Evolutionary conservation across 148 eudicot genomes (phyloP).

Genomic region (Diospyros lotus): DNA sequence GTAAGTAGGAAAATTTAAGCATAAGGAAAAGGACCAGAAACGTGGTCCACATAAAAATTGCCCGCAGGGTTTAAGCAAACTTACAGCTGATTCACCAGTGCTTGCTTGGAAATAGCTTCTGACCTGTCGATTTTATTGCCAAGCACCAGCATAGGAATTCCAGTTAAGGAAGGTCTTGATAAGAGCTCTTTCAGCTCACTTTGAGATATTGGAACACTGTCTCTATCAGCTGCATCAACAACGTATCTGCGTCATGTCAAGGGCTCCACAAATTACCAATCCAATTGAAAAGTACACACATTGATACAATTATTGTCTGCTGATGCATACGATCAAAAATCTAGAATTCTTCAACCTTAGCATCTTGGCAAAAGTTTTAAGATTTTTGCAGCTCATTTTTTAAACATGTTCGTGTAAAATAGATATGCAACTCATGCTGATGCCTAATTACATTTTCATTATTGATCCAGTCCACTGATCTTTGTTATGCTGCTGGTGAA

Average conservation of each 20-base stretch:
- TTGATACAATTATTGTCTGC: too few relatives aligned
- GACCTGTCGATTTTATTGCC: constrained; percentile 92
- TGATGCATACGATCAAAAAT: too few relatives aligned
- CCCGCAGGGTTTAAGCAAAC: constrained; percentile 15
- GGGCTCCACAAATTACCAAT: neutral
- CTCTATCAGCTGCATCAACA: constrained; percentile 92
- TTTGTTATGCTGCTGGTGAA: too few relatives aligned
- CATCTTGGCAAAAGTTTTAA: too few relatives aligned
- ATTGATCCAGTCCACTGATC: too few relatives aligned
- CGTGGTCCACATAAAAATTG: neutral
- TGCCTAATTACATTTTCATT: too few relatives aligned
- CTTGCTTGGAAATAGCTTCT: constrained; percentile 74
- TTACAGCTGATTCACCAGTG: constrained; percentile 79
- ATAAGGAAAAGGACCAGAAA: neutral
- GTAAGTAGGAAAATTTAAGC: neutral
- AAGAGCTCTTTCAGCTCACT: constrained; percentile 79
- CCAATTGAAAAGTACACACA: neutral
- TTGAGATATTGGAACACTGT: constrained; percentile 66
- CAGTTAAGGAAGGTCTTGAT: constrained; percentile 60
- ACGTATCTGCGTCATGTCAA: constrained; percentile 53
- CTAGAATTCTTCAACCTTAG: too few relatives aligned
- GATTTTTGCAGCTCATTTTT: too few relatives aligned
- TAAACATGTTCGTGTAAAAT: too few relatives aligned
- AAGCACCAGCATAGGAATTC: constrained; percentile 77
- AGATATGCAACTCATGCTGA: too few relatives aligned